Evolutionary conservation across 1,284 basidiomycete genomes (phyloP), one percentile per base, ranked within the genome.

Genomic region (Ganoderma boninense): DNA sequence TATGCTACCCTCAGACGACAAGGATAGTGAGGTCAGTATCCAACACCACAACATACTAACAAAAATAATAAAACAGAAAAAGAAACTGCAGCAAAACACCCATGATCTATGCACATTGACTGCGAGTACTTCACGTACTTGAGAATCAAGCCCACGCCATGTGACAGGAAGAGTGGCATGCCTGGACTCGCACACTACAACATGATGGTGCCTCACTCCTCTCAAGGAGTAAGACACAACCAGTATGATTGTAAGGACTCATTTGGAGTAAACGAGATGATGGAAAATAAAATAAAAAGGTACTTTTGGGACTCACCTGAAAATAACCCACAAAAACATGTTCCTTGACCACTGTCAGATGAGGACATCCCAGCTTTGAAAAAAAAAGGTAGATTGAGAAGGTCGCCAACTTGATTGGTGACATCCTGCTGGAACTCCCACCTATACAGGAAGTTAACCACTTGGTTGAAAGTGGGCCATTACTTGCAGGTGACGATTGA

Each of bases 331-430:
- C 20, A 5, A 20, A n/a, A 8, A 49, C 20, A n/a, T n/a, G n/a
- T n/a, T n/a, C n/a, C n/a, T n/a, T n/a, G n/a, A n/a, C n/a, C n/a
- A n/a, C n/a, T n/a, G 4, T n/a, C 46, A 10, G 49, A 52, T 23
- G 49, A 3, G 3, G 49, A 52, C 4, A 52, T 52, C 4, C 49
- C 49, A 2, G 23, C 4, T 18, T 64, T 73, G 2, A 38, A 70
- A 4, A 63, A 54, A 8, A 61, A 54, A n/a, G n/a, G 40, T 74
- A 71, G 73, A 38, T 63, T 14, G 52, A 59, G 26, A 38, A 65
- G 16, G 62, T 61, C 16, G 52, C 42, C 11, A 69, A 74, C 46
- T 65, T 74, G 2, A 66, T 10, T 26, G 49, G 49, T 62, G 26
- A 20, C 23, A 40, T 62, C 62, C 16, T 61, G 61, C 4, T 69